phyloP scores from a whole-genome alignment of 805 yeast genomes.

The Saccharomycopsis babjevae region DNA sequence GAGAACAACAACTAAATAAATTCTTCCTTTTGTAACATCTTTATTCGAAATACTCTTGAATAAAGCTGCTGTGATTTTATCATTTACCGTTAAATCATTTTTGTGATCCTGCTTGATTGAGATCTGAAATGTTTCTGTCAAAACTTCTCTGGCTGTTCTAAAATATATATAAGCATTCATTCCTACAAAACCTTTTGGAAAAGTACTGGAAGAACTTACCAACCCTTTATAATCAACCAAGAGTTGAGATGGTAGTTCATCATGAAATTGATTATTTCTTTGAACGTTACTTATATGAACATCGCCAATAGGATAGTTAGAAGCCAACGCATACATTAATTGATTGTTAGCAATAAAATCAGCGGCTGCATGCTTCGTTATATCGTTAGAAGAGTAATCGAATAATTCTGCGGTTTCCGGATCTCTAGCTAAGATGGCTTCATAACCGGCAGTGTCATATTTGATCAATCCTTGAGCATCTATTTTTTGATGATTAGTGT shows the following conservation, averaged over 20 bases:
- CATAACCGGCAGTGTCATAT: constrained; percentile 53
- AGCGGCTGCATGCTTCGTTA: constrained; percentile 33
- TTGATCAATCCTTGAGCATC: constrained; percentile 23
- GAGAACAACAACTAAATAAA: constrained; percentile 66
- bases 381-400: constrained; percentile 25
- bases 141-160: constrained; percentile 48
- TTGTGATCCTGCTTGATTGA: constrained; percentile 48
- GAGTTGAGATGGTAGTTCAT: constrained; percentile 46
- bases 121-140: constrained; percentile 75
- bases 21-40: constrained; percentile 52
- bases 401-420: constrained; percentile 47
- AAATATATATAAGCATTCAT: constrained; percentile 65
- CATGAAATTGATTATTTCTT: constrained; percentile 42
- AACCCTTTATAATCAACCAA: constrained; percentile 71
- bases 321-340: constrained; percentile 58
- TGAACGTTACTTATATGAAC: constrained; percentile 28
- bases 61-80: constrained; percentile 67
- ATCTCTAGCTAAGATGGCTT: constrained; percentile 58
- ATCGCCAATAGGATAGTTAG: constrained; percentile 50
- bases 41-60: constrained; percentile 66
- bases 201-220: constrained; percentile 42
- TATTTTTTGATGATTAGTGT: constrained; percentile 19
- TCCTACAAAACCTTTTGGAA: constrained; percentile 60
- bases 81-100: constrained; percentile 34
- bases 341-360: constrained; percentile 58